A percentile compares a stretch with the other conserved stretches of the same genome.
Evolutionary conservation across 305 asterid genomes (phyloP).

Genomic region (Fraxinus dipetala): DNA sequence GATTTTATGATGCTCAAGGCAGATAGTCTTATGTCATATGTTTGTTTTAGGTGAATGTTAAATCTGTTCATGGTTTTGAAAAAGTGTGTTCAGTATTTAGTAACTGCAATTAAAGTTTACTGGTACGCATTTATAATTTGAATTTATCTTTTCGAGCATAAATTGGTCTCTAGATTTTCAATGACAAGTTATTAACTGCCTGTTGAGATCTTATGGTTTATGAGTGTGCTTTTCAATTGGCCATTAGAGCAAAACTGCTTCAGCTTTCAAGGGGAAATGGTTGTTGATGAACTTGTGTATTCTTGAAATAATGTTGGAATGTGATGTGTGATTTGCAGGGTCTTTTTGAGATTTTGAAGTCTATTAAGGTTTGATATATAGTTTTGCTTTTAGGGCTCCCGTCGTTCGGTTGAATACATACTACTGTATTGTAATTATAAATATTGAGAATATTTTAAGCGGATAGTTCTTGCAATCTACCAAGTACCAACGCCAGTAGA

Average conservation of each 20-base stretch:
- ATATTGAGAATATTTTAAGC: not conserved
- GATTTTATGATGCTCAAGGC: not conserved
- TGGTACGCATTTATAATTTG: not conserved
- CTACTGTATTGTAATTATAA: not conserved
- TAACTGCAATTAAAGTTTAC: not conserved
- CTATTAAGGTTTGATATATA: not conserved
- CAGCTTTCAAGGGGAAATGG: not conserved
- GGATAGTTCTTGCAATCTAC: not conserved
- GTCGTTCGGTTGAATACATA: not conserved
- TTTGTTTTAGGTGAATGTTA: not conserved
- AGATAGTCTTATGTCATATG: not conserved
- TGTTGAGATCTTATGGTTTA: not conserved
- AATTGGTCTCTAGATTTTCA: not conserved
- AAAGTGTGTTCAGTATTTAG: not conserved
- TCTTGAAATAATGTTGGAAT: not conserved
- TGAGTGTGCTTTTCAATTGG: not conserved
- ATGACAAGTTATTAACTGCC: not conserved
- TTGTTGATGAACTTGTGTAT: not conserved
- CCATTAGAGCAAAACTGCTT: not conserved
- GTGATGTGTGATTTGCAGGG: not conserved
- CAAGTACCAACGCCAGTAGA: not conserved
- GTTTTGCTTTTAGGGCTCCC: not conserved
- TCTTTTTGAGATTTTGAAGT: not conserved
- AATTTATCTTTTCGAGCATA: not conserved
- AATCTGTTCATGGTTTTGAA: not conserved